These are phyloP conservation scores for Lichtheimia ornata DNA, from an alignment of 371 early-diverging fungal genomes.

Conservation along the genomic window DNA sequence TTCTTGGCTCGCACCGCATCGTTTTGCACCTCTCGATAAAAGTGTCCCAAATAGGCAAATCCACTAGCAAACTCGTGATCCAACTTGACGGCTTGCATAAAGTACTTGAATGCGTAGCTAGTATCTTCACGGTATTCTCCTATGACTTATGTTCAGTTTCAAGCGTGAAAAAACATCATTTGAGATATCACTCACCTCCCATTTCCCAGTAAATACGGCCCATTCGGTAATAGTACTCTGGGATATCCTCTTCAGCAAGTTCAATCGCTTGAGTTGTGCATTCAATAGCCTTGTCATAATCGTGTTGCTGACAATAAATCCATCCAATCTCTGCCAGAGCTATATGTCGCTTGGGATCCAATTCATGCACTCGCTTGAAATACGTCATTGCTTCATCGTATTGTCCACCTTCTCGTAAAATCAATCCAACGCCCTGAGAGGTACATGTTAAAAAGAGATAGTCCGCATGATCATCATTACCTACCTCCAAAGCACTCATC, in stretches of 20 bases:
- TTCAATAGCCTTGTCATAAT: constrained; percentile 59
- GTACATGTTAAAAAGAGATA: neutral
- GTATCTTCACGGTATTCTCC: constrained; percentile 7
- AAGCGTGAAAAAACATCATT: no score
- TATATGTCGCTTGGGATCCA: constrained; percentile 48
- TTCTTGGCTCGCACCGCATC: constrained; percentile 73
- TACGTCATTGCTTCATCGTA: constrained; percentile 56
- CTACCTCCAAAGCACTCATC: constrained; percentile 55
- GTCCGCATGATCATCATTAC: neutral
- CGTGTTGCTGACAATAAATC: constrained; percentile 57
- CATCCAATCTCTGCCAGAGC: constrained; percentile 66
- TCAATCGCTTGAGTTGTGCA: constrained; percentile 56
- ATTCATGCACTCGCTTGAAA: constrained; percentile 50
- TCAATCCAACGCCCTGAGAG: constrained; percentile 36
- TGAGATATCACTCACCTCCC: constrained; percentile 54
- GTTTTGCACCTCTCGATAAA: constrained; percentile 67
- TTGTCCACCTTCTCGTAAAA: constrained; percentile 39
- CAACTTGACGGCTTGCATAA: constrained; percentile 74
- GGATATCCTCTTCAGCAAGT: constrained; percentile 33
- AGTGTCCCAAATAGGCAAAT: constrained; percentile 82
- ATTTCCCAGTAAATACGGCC: constrained; percentile 82
- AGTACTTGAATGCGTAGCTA: constrained; percentile 58
- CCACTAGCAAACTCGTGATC: constrained; percentile 68
- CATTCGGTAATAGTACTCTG: constrained; percentile 65
- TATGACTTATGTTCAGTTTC: neutral